These are phyloP conservation scores for Penicillium soppii DNA, from an alignment of 495 filamentous ascomycete genomes.

Conservation along the genomic window DNA sequence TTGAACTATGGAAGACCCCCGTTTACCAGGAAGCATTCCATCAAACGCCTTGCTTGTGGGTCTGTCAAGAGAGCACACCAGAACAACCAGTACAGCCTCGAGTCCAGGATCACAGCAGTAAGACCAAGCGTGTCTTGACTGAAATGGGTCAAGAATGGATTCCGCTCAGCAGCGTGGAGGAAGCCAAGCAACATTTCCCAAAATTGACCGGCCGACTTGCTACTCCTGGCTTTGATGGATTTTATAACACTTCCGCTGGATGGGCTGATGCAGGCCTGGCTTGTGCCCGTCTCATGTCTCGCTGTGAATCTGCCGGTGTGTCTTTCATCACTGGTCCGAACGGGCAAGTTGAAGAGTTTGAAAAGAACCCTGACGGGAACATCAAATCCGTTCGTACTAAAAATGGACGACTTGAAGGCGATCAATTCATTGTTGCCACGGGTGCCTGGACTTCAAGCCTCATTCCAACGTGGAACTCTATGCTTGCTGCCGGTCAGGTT, in stretches of 20 bases:
- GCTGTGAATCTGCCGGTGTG: constrained; percentile 30
- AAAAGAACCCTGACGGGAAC: constrained; percentile 31
- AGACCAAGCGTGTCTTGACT: constrained; percentile 37
- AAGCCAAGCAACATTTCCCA: constrained; percentile 43
- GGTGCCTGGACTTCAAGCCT: constrained; percentile 78
- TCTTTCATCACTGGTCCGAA: constrained; percentile 29
- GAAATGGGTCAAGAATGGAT: constrained; percentile 37
- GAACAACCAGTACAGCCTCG: constrained; percentile 41
- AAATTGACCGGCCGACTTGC: constrained; percentile 37
- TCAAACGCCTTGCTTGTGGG: constrained; percentile 28
- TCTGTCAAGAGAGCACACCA: constrained; percentile 22
- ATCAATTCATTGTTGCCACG: constrained; percentile 71
- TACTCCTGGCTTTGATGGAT: constrained; percentile 62
- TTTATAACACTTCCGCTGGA: constrained; percentile 65
- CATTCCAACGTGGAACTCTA: constrained; percentile 65
- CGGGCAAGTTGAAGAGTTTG: constrained; percentile 29
- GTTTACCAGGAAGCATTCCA: constrained; percentile 35
- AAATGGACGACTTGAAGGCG: constrained; percentile 56
- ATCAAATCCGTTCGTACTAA: constrained; percentile 22
- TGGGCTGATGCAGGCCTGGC: constrained; percentile 75
- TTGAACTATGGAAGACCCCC: constrained; percentile 60
- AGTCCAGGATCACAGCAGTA: constrained; percentile 34
- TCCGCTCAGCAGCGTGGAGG: constrained; percentile 31
- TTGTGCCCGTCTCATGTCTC: constrained; percentile 54
- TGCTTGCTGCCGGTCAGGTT: constrained; percentile 70